phyloP scores from a whole-genome alignment of 805 yeast genomes.

The Metschnikowia lochheadii region DNA sequence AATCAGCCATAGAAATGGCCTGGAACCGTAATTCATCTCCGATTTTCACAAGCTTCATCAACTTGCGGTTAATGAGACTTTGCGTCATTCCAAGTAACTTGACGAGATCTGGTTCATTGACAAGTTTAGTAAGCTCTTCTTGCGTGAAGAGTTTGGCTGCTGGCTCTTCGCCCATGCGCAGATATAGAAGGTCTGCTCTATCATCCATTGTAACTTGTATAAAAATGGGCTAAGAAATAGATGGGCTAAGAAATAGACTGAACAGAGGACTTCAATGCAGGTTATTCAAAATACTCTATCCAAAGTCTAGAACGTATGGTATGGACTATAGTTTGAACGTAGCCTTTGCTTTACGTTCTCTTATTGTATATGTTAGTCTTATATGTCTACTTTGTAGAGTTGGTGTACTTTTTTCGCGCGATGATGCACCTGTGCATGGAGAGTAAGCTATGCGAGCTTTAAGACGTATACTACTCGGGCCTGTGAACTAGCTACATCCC shows the following conservation, averaged over 20 bases:
- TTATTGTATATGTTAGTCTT: background rate
- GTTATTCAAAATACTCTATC: too few species aligned
- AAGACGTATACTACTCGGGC: background rate
- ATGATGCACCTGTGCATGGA: conserved; percentile 3
- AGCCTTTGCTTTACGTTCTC: too few species aligned
- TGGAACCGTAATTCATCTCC: conserved; percentile 70
- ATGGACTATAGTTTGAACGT: too few species aligned
- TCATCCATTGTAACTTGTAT: background rate
- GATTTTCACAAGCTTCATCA: conserved; percentile 65
- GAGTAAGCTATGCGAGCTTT: background rate
- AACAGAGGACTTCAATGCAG: too few species aligned
- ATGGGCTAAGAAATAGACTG: too few species aligned
- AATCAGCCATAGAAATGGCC: conserved; percentile 69
- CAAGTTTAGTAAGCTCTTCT: conserved; percentile 55
- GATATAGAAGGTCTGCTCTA: conserved; percentile 55
- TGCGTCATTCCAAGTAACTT: conserved; percentile 49
- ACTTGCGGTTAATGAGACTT: conserved; percentile 50
- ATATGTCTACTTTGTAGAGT: background rate
- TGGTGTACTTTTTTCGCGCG: background rate
- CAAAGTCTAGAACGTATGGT: too few species aligned
- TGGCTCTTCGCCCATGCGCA: conserved; percentile 53
- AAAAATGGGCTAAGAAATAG: too few species aligned
- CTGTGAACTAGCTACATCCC: background rate
- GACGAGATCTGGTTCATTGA: conserved; percentile 39
- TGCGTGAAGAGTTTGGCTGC: conserved; percentile 57